These are phyloP conservation scores for Diaporthe sp. DNA, from an alignment of 2,329 filamentous ascomycete genomes.

Conservation along the genomic window DNA sequence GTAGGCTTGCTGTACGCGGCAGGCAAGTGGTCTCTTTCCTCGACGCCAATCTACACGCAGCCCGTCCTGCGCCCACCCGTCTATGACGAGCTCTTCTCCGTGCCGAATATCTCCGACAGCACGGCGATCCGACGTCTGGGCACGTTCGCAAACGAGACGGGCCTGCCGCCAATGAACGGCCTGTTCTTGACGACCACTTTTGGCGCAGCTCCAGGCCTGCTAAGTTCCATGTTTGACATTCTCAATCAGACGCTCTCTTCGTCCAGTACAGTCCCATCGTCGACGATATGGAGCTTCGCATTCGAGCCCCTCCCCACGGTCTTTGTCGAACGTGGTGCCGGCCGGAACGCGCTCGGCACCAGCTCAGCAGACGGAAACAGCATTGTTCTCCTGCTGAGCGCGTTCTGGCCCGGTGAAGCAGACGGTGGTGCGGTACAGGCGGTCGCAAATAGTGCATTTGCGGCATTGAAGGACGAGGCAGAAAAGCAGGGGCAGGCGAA, in stretches of 20 bases:
- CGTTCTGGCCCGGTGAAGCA: conserved; percentile 6
- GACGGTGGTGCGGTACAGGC: conserved; percentile 12
- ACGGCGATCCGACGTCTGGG: conserved; percentile 16
- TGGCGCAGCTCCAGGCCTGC: background rate
- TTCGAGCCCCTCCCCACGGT: conserved; percentile 21
- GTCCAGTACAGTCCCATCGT: conserved; percentile 8
- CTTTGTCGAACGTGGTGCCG: conserved; percentile 15
- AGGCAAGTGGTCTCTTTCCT: background rate
- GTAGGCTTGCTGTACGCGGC: background rate
- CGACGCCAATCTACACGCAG: conserved; percentile 20
- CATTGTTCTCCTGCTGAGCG: conserved; percentile 21
- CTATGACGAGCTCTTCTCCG: conserved; percentile 24
- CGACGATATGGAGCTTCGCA: conserved; percentile 25
- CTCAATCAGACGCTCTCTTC: conserved; percentile 20
- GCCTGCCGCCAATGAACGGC: conserved; percentile 17
- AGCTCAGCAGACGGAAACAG: conserved; percentile 10
- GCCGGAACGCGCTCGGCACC: conserved; percentile 15
- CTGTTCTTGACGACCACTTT: conserved; percentile 20
- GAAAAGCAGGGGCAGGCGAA: conserved; percentile 19
- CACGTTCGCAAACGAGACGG: conserved; percentile 22
- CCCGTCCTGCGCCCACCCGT: conserved; percentile 16
- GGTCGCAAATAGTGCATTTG: conserved; percentile 9
- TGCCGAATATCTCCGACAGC: conserved; percentile 24
- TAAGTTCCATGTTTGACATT: conserved; percentile 22
- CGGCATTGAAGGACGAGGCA: background rate